Base-by-base conservation (phyloP, 257 asterid species). In the Coffea canephora region DNA sequence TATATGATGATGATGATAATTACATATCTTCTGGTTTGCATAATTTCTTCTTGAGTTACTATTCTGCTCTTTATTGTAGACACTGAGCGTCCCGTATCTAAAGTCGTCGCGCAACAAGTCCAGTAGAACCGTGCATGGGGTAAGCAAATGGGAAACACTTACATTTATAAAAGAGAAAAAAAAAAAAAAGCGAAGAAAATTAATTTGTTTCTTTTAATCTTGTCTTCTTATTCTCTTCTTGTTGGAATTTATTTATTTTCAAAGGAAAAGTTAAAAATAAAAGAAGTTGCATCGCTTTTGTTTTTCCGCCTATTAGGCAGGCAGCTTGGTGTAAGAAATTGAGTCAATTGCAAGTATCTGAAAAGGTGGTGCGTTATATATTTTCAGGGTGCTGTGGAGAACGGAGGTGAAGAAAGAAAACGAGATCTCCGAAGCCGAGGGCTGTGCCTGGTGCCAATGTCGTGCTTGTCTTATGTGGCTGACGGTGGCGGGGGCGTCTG, bases 61-160 rank as follows among this genome's bases (percentile, higher is more conserved):
- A 0, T 13, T 39, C 10, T 48, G 16, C 21, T 77, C 2, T 36
- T 18, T 57, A 34, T 59, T 80, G 87, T 91, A 94, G 98, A 94
- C 96, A 19, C 80, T 92, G 82, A 92, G 97, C 79, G 91, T 94
- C 19, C 98, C 97, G 43, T 94, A 94, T 82, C 87, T 94, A 93
- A 92, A 94, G 87, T 83, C 92, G 23, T 86, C 97, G 6, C 86
- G 91, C 75, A 88, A 83, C 89, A 90, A 89, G 79, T 74, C 83
- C 72, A 76, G 79, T 79, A 87, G 90, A 85, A 74, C 86, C 76
- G 39, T 69, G 55, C 90, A 86, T 71, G 91, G 85, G 95, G 97
- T 94, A 89, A 80, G 91, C 69, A 48, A 19, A 72, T 1, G 43
- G 3, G 39, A 36, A 5, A 4, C 6, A 68, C n/a, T 10, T 15